Percentiles rank a stretch among this genome's conserved stretches.
Evolutionary conservation across 1,284 basidiomycete species (phyloP).

Genomic region (Vanrija sp.): DNA sequence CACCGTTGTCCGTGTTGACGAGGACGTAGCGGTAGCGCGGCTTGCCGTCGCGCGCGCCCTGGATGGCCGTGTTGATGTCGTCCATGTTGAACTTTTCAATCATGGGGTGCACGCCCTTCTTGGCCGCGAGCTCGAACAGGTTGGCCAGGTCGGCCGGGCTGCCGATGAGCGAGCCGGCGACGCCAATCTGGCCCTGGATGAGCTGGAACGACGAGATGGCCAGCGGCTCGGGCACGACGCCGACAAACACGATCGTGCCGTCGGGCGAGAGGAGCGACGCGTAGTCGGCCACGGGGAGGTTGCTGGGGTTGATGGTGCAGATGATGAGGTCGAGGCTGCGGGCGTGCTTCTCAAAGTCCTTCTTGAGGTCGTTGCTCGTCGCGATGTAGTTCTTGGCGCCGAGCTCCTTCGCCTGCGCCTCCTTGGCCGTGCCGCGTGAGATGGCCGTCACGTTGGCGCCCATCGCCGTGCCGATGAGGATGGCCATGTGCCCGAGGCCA

Average conservation of each 20-base stretch:
- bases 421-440: slow-evolving; percentile 51
- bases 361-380: slow-evolving; percentile 27
- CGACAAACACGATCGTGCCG: slow-evolving; percentile 46
- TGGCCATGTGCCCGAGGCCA: slow-evolving; percentile 47
- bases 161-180: slow-evolving; percentile 38
- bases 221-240: slow-evolving; percentile 35
- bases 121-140: slow-evolving; percentile 43
- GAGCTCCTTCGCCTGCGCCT: slow-evolving; percentile 52
- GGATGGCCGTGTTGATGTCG: slow-evolving; percentile 50
- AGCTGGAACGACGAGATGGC: slow-evolving; percentile 30
- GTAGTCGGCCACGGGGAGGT: slow-evolving; percentile 37
- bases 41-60: slow-evolving; percentile 46
- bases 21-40: slow-evolving; percentile 51
- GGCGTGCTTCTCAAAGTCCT: slow-evolving; percentile 30
- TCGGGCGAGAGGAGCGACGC: slow-evolving; percentile 43
- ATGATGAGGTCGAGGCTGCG: slow-evolving; percentile 51
- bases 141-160: slow-evolving; percentile 44
- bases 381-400: slow-evolving; percentile 49
- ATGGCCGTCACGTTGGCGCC: slow-evolving; percentile 60
- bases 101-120: slow-evolving; percentile 33
- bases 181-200: slow-evolving; percentile 16
- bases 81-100: slow-evolving; percentile 41
- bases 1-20: slow-evolving; percentile 36
- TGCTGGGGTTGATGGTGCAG: slow-evolving; percentile 38
- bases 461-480: slow-evolving; percentile 53